Conservation (phyloP, 805 yeast genomes). For the Schizosaccharomyces cryophilus region DNA sequence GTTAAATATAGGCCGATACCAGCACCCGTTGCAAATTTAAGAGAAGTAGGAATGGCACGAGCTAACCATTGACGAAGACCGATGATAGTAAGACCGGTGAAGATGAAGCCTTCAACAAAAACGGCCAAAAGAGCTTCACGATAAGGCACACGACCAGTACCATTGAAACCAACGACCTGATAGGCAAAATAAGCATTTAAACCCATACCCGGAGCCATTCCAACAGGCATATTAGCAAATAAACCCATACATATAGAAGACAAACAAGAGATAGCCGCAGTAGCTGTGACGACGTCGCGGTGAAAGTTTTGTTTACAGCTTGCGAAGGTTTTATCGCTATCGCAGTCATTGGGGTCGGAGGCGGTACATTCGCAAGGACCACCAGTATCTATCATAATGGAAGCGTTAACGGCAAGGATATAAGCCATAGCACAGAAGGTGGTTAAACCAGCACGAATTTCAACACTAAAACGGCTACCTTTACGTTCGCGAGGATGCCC, state of each 20-base stretch:
- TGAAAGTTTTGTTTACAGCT: constrained; percentile 6
- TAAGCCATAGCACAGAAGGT: constrained; percentile 11
- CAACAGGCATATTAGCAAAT: constrained; percentile 10
- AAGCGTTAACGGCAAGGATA: constrained; percentile 9
- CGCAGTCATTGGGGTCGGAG: constrained; percentile 7
- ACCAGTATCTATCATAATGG: constrained; percentile 8
- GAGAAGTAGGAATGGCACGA: constrained; percentile 8
- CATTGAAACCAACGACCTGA: constrained; percentile 10
- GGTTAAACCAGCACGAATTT: constrained; percentile 10
- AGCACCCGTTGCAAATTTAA: constrained; percentile 10
- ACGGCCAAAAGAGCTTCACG: constrained; percentile 10
- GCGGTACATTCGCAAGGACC: constrained; percentile 10
- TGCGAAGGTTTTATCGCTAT: constrained; percentile 6
- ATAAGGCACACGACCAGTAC: constrained; percentile 8
- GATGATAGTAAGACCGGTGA: constrained; percentile 8
- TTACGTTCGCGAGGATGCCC: constrained; percentile 9
- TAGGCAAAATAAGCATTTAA: constrained; percentile 10
- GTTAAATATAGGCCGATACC: constrained; percentile 10
- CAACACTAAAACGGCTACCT: constrained; percentile 9
- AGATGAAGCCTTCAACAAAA: constrained; percentile 10
- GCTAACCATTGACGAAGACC: constrained; percentile 11
- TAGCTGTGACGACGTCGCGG: constrained; percentile 9
- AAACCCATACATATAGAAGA: constrained; percentile 10
- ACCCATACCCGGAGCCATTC: constrained; percentile 11
- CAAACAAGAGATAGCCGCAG: constrained; percentile 9